Percentiles rank a stretch among this genome's conserved stretches.
Evolutionary conservation across 305 asterid genomes (phyloP).

Genomic region (Solanum aculeatissimum): DNA sequence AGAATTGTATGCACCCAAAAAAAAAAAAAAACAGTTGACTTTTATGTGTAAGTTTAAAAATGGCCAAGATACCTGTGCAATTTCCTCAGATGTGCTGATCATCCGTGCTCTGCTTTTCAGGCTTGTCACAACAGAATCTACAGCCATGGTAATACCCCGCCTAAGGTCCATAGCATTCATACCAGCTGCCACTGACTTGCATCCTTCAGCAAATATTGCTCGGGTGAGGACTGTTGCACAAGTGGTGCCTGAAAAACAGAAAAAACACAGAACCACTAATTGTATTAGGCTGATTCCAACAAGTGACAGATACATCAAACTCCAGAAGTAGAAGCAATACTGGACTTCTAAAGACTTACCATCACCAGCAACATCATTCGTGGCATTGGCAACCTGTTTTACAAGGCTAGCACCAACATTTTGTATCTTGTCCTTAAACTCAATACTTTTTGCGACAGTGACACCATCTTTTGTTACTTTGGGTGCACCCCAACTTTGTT

Average conservation of each 20-base stretch:
- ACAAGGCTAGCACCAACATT: slow-evolving; percentile 76
- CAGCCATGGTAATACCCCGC: slow-evolving; percentile 78
- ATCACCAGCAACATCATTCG: slow-evolving; percentile 76
- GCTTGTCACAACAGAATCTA: slow-evolving; percentile 66
- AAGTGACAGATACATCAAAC: background rate
- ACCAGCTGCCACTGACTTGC: slow-evolving; percentile 89
- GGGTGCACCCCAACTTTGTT: slow-evolving; percentile 85
- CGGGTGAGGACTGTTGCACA: slow-evolving; percentile 80
- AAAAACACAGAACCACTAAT: background rate
- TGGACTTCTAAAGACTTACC: slow-evolving; percentile 24
- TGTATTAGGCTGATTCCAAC: background rate
- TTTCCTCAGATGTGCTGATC: slow-evolving; percentile 90
- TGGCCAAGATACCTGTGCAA: slow-evolving; percentile 52
- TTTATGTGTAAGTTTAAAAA: background rate
- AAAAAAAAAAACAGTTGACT: background rate
- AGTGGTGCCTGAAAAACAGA: slow-evolving; percentile 48
- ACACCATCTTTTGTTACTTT: slow-evolving; percentile 79
- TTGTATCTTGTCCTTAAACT: slow-evolving; percentile 60
- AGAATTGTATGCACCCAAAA: background rate
- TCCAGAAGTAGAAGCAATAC: background rate
- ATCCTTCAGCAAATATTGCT: slow-evolving; percentile 76
- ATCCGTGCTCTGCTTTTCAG: slow-evolving; percentile 75
- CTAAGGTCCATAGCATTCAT: slow-evolving; percentile 86
- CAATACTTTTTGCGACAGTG: slow-evolving; percentile 72
- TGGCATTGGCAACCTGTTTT: slow-evolving; percentile 76